Base-by-base conservation (phyloP, 805 yeast species). In the Groenewaldozyma salmanticensis region DNA sequence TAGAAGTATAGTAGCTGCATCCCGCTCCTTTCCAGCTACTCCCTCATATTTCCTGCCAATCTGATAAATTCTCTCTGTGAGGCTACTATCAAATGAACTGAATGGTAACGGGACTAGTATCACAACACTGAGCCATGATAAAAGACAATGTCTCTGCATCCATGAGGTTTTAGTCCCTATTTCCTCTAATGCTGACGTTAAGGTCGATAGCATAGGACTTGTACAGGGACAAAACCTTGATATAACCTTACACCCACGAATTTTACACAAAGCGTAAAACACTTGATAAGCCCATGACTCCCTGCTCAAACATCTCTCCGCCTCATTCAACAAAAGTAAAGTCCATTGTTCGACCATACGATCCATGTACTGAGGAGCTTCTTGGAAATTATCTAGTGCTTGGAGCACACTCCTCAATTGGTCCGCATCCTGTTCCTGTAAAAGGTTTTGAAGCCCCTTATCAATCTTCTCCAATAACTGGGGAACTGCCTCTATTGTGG, bases 61-160 rank as follows among this genome's bases (percentile, higher is more conserved):
- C 0, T 49, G 43, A 34, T 65, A 69, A 1, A 79, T 50, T 2
- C 55, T 40, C 1, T 51, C 47, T 3, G 71, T 56, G 0, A 58
- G 42, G 0, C 53, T 43, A 2, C 55, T 46, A 1, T 59, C 59
- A 13, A 79, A 58, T 0, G 60, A 47, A 1, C 57, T 59, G 20
- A 88, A 61, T 1, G 74, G 69, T 53, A 88, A 87, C 0, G 97
- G 96, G 0, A 79, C 74, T n/a, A 82, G 61, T 0, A 77, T 70
- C 18, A 87, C 61, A 6, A 79, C 74, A 0, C 80, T 70, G 6
- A 85, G 66, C 95, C 95, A 88, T 2, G 81, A 62, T 5, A 86
- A 58, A 33, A 77, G 53, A 7, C 79, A 58, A 42, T 64, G 77
- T 27, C 61, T 54, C 22, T 64, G 65, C 37, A 70, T 65, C 83